Base-by-base conservation (phyloP, 2,329 filamentous ascomycete genomes). In the Apiospora koreana region DNA sequence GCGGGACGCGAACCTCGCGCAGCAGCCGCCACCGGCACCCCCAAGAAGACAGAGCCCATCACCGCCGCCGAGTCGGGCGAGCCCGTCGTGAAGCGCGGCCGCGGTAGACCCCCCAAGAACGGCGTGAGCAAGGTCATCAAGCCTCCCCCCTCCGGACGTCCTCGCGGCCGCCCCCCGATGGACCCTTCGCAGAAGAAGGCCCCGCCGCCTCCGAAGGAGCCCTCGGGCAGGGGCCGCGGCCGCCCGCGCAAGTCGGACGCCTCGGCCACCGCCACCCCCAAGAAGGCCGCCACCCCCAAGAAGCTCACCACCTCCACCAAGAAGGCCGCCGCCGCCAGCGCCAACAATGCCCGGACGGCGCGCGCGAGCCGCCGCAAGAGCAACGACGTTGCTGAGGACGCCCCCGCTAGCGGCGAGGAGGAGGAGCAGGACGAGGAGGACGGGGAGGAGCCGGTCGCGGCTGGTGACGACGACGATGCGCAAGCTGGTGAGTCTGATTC, bases 161-260 rank as follows among this genome's bases (percentile, higher is more conserved):
- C 67, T 68, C 76, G 2, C 50, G 75, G 10, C 70, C 75, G 62
- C 78, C 64, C 64, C 25, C 64, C 64, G 38, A 25, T 43, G 64
- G 64, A 66, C 12, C 64, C 64, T 41, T 66, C 64, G 18, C 14
- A 43, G 64, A 66, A 45, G 64, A 45, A 43, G 38, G 31, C 54
- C 3, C 31, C 54, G 18, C 8, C 54, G 10, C 23, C 38, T 2
- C 64, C 64, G 35, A 65, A 71, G 50, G 43, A 64, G 42, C 80
- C 83, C 31, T 81, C 80, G 1, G 84, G 85, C 42, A 81, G 82
- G n/a, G 83, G 83, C 50, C 83, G 85, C n/a, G 85, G 85, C 38
- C 83, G 85, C 12, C 85, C 85, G 48, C 81, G 81, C 70, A 85
- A 68, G 45, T 38, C 42, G 25, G 66, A 38, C n/a, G 45, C 45